Evolutionary conservation across 257 asterid species (phyloP), one percentile per base, ranked within the genome.

Genomic region (Plantago elongata): DNA sequence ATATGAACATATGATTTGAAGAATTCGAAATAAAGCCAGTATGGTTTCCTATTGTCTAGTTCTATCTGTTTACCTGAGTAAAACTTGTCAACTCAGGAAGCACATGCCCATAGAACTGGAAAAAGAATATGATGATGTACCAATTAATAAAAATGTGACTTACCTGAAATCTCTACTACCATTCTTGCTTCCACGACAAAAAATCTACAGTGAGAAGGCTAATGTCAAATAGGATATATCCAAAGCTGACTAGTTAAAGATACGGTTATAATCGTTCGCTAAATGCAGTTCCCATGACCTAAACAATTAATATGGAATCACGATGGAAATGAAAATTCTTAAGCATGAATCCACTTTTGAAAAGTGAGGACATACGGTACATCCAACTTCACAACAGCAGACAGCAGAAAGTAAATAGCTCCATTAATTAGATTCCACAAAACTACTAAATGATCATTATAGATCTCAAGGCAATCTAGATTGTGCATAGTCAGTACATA

Each of bases 81-180:
- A 58, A 30, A 15, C 16, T 22, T 11, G 45, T 1, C 57, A 54
- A 50, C 42, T 11, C 45, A 29, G 11, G 16, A 37, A 69, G 37
- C 50, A 34, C 1, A 10, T 42, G 45, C 56, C 51, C 56, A 62
- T 49, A 54, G 60, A 45, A 77, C 57, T 68, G 65, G 37, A 54
- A 60, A 63, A 34, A 4, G 22, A 22, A 13, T 4, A 14, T 38
- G 18, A 66, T 22, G 45, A 29, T 44, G 11, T 59, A 40, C 64
- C 34, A 48, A 46, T 68, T 22, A 64, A 66, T 22, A 45, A 73
- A 29, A 45, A 46, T 15, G 47, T 1, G 62, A 61, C 78, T 64
- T 72, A 89, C 99, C 99, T 93, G 64, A 84, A 93, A 54, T 95
- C 99, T 56, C 97, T 79, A 42, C 96, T 93, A 45, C 85, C 96